Evolutionary conservation across 1,284 basidiomycete genomes (phyloP), one percentile per base, ranked within the genome.

Genomic region (Wallemia ichthyophaga): DNA sequence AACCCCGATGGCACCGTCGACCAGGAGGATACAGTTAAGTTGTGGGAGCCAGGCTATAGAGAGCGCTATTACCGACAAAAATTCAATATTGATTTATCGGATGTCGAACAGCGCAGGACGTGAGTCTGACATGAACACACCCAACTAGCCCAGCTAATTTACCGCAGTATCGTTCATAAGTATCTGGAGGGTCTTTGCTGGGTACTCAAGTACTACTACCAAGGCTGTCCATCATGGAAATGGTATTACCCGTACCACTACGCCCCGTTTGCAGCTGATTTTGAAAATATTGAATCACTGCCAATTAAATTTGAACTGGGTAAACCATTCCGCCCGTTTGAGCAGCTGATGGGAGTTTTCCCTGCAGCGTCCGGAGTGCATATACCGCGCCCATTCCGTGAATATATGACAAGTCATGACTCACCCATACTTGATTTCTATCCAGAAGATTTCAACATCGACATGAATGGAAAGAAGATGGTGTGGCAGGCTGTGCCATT

Each of bases 381-480:
- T 67, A 86, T 99, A 58, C 94, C 94, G 0, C 68, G 74, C 26
- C 76, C 79, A 0, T 91, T 94, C 74, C 92, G 95, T 58, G 69
- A 73, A 3, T 77, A 98, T 54, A 99, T 99, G 94, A 80, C 75
- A 2, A 77, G 85, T 1, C 76, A 81, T 58, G 78, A 83, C 37
- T 96, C 91, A 0, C 85, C 88, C 1, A 95, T 96, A 68, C 79
- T 88, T 63, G 94, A 99, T 68, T 98, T 96, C 72, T 96, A 96
- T 70, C 94, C 94, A 0, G 67, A 75, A 2, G 79, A 83, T 21
- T 99, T 99, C 69, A 79, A 91, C 65, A 83, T 98, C 66, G 94
- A 99, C 70, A 98, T 99, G 94, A 98, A 98, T 67, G 94, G 94
- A 62, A 98, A 98, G 72, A 88, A 86, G 72, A 96, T 98, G 91